Evolutionary conservation across 345 rosid genomes (phyloP), one percentile per base, ranked within the genome.

Genomic region (Adansonia digitata): DNA sequence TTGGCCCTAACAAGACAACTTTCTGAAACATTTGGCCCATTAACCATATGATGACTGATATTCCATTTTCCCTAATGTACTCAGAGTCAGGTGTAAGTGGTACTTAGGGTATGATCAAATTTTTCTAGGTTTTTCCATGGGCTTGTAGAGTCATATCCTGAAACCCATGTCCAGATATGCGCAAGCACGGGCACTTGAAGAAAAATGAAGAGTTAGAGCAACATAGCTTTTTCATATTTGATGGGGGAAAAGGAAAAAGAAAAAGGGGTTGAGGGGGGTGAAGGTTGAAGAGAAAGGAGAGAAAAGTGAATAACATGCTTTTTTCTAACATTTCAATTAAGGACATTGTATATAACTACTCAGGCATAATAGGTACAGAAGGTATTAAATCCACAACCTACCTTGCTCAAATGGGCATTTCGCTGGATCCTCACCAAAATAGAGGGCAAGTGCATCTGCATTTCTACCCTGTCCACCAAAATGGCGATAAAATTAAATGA

Each of bases 341-440:
- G 9, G 64, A 35, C 46, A 22, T 51, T 43, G 29, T 45, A 10
- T 26, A 27, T 24, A 26, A 64, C 10, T 66, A 77, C 5, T 13
- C 17, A 31, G 24, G 68, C 18, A 45, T 18, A 43, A 43, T 42
- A 73, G 40, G 59, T 26, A 43, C 2, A 18, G 66, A 70, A 45
- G 40, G 42, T 42, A 65, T 52, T 9, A 76, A 59, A 78, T 56
- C 53, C 22, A 15, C 37, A 62, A 51, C 78, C 69, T 85, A 90
- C 99, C 99, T 93, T 96, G 99, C 83, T 96, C 99, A 86, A 93
- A 93, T 1, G 95, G 99, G 80, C 90, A 93, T 35, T 92, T 89
- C 34, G 89, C 92, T 14, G 99, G 99, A 88, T 96, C 99, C 89
- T 96, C 99, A 10, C 94, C 92, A 78, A 96, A 96, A 72, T 96